phyloP scores from a whole-genome alignment of 2,329 filamentous ascomycete species.

The Nigrospora sphaerica region DNA sequence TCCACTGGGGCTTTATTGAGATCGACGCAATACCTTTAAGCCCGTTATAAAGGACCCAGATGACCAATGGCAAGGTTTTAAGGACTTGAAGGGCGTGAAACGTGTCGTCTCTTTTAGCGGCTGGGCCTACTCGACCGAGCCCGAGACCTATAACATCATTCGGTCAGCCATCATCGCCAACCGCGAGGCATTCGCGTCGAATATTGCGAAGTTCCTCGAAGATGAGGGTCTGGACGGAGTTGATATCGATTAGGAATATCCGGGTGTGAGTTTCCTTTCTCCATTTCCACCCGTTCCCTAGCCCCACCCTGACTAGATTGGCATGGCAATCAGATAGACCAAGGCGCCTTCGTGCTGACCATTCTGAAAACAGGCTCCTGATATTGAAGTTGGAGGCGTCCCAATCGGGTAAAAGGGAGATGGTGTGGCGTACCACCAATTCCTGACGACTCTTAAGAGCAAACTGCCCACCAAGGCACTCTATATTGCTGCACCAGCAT shows the following conservation, averaged over 20 bases:
- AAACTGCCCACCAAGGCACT: conserved; percentile 14
- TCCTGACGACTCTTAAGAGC: conserved; percentile 18
- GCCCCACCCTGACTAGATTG: no score
- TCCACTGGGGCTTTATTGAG: conserved; percentile 23
- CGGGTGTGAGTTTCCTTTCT: no score
- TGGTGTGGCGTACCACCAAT: conserved; percentile 17
- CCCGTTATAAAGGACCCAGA: conserved; percentile 12
- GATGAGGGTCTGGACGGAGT: conserved; percentile 20
- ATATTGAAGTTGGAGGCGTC: no score
- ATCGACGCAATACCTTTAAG: conserved; percentile 5
- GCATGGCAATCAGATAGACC: no score
- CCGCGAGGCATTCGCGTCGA: conserved; percentile 17
- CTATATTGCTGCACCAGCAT: conserved; percentile 16
- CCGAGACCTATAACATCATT: conserved; percentile 23
- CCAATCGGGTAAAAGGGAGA: conserved; percentile 11
- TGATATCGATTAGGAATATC: conserved; percentile 21
- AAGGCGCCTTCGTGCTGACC: no score
- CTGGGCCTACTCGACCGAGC: conserved; percentile 28
- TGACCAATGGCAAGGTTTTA: conserved; percentile 17
- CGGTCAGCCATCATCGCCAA: conserved; percentile 23
- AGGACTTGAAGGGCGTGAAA: conserved; percentile 13
- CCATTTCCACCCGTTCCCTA: conserved; percentile 20
- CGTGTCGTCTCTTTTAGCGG: conserved; percentile 31
- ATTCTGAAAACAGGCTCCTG: no score
- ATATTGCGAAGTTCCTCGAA: conserved; percentile 22